Conservation (phyloP, 257 asterid genomes). For the Solanum ossicruentum region DNA sequence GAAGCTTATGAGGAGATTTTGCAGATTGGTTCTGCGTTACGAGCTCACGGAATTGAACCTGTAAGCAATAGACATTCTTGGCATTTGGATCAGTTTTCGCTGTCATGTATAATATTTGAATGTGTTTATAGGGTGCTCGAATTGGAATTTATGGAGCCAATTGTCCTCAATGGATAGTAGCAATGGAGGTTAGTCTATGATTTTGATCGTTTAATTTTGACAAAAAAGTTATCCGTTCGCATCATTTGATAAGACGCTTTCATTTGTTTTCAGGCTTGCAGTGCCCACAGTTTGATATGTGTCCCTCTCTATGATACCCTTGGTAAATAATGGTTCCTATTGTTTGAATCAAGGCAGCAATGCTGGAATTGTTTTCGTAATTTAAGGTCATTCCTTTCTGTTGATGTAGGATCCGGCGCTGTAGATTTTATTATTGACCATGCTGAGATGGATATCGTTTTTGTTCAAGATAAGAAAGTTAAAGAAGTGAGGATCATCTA, state of each 20-base stretch:
- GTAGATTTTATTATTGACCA: conserved; percentile 72
- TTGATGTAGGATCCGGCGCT: conserved; percentile 70
- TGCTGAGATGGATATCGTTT: conserved; percentile 73
- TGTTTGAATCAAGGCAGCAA: background rate
- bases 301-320: conserved; percentile 95
- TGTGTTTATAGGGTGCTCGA: conserved; percentile 48
- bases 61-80: conserved; percentile 30
- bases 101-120: background rate
- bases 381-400: background rate
- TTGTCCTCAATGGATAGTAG: conserved; percentile 98
- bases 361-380: background rate
- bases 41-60: conserved; percentile 55
- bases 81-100: background rate
- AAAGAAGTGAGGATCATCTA: conserved; percentile 44
- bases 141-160: conserved; percentile 84
- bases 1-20: conserved; percentile 62
- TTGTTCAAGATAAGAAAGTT: conserved; percentile 72
- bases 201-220: background rate
- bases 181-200: conserved; percentile 60
- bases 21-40: conserved; percentile 62
- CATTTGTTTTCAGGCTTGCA: conserved; percentile 56
- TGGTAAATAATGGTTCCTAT: conserved; percentile 31
- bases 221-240: background rate
- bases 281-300: conserved; percentile 65
- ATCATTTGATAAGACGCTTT: background rate